Base-by-base conservation (phyloP, 352 stramenopile genomes). In the Phytophthora colocasiae region DNA sequence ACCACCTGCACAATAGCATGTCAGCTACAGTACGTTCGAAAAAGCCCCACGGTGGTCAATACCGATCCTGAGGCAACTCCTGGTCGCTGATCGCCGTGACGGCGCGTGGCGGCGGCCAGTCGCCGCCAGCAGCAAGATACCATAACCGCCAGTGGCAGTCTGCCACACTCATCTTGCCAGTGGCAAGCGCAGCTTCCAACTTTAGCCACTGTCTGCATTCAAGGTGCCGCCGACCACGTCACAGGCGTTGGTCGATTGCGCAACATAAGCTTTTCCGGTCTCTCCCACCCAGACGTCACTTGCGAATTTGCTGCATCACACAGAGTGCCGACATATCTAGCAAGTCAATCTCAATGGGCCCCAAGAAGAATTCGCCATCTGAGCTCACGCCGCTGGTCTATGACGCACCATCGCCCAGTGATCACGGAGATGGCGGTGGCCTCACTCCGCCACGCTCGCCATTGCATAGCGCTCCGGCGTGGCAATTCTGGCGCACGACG, bases 401-500 rank as follows among this genome's bases (percentile, higher is more conserved):
- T 27, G 51, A 46, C 44, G 41, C 44, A 31, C 46, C 34, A 9
- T 14, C 22, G 5, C 43, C 8, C 4, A 15, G 14, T 26, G 53
- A 61, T 11, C 11, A 44, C 36, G 47, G 57, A 19, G 46, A 63
- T 41, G 43, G 51, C n/a, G 49, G 43, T 31, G 63, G 54, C n/a
- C 52, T 73, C 41, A 34, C 31, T 24, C 57, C 53, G 8, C 40
- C 63, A 7, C 61, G 39, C 59, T 62, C 68, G 45, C 74, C 80
- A 50, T 66, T 91, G 34, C 66, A 50, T 15, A 47, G 60, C 19
- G 81, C 83, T 1, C 62, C 85, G 5, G 29, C 52, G 8, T 96
- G 86, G 86, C 63, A 87, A 63, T 91, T 93, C 56, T 96, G 88
- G 88, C 39, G 56, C 32, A 78, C 83, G 26, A 89, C 81, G 45